phyloP scores from a whole-genome alignment of 768 basidiomycete species.

The Trametes villosa region DNA sequence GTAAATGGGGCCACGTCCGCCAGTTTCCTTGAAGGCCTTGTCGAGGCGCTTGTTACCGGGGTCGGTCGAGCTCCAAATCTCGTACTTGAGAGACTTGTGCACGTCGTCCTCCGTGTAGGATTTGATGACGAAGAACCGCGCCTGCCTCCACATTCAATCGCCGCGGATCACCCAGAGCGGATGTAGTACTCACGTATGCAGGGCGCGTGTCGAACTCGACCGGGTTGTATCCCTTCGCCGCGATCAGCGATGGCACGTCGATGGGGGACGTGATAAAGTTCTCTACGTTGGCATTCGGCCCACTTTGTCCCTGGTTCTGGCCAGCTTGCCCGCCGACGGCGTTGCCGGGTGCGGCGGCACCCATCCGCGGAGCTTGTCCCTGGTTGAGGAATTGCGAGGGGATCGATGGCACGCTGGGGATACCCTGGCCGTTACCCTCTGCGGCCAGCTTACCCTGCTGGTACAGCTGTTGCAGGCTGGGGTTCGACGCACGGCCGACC shows the following conservation, averaged over 20 bases:
- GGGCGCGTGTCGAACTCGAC: conserved; percentile 82
- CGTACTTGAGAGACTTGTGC: conserved; percentile 96
- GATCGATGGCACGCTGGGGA: conserved; percentile 74
- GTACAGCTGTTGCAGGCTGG: conserved; percentile 69
- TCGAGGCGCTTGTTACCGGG: conserved; percentile 97
- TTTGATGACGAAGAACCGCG: conserved; percentile 97
- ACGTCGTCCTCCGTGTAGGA: conserved; percentile 99
- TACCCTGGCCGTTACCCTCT: conserved; percentile 36
- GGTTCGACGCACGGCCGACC: conserved; percentile 63
- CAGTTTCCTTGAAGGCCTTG: conserved; percentile 96
- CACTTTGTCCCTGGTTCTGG: conserved; percentile 38
- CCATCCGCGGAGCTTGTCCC: conserved; percentile 35
- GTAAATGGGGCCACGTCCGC: conserved; percentile 91
- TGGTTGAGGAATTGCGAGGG: conserved; percentile 76
- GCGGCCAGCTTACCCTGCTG: conserved; percentile 40
- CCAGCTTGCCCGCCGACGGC: conserved; percentile 18
- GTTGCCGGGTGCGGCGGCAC: conserved; percentile 11
- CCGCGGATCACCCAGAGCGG: neutral
- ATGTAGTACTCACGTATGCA: conserved; percentile 58
- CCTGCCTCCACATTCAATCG: conserved; percentile 46
- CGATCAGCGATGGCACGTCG: conserved; percentile 84
- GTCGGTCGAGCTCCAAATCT: conserved; percentile 97
- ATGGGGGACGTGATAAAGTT: conserved; percentile 65
- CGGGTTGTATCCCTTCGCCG: conserved; percentile 91
- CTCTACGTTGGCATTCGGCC: conserved; percentile 26